Percentiles rank a stretch among this genome's conserved stretches.
Evolutionary conservation across 1,284 basidiomycete species (phyloP).

Genomic region (Puccinia coronata): DNA sequence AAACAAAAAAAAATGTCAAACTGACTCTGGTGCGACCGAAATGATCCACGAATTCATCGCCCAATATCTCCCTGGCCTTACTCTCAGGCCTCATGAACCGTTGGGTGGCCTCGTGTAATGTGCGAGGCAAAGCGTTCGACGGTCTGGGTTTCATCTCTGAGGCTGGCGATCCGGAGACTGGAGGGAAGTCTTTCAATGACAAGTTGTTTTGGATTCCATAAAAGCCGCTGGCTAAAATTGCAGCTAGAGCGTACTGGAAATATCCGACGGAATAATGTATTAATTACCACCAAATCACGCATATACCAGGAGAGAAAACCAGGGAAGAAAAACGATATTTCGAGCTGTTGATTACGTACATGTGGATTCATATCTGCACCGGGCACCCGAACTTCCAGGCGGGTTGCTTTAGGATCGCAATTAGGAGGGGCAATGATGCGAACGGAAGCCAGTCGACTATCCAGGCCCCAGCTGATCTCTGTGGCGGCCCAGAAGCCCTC

Average conservation of each 20-base stretch:
- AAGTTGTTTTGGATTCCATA: constrained; percentile 35
- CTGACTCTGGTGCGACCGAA: constrained; percentile 41
- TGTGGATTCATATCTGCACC: constrained; percentile 50
- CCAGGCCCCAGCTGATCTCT: constrained; percentile 43
- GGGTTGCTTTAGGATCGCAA: constrained; percentile 42
- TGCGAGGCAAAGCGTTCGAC: constrained; percentile 21
- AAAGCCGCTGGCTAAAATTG: constrained; percentile 33
- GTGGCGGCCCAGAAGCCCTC: constrained; percentile 65
- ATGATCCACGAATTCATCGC: constrained; percentile 40
- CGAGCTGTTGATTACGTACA: constrained; percentile 22
- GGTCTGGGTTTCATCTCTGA: not conserved
- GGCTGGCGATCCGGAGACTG: not conserved
- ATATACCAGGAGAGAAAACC: not conserved
- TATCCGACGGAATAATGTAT: too few species aligned
- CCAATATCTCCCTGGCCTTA: constrained; percentile 30
- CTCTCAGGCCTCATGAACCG: constrained; percentile 46
- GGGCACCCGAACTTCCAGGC: constrained; percentile 41
- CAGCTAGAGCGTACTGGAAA: constrained; percentile 37
- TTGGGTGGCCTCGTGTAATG: constrained; percentile 31
- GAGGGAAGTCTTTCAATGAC: constrained; percentile 22
- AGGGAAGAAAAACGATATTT: not conserved
- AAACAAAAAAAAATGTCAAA: not conserved
- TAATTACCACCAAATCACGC: not conserved
- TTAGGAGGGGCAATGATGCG: constrained; percentile 45
- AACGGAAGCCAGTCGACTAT: constrained; percentile 46